phyloP scores from a whole-genome alignment of 306 rosid species.

The Prunus kanzakura region DNA sequence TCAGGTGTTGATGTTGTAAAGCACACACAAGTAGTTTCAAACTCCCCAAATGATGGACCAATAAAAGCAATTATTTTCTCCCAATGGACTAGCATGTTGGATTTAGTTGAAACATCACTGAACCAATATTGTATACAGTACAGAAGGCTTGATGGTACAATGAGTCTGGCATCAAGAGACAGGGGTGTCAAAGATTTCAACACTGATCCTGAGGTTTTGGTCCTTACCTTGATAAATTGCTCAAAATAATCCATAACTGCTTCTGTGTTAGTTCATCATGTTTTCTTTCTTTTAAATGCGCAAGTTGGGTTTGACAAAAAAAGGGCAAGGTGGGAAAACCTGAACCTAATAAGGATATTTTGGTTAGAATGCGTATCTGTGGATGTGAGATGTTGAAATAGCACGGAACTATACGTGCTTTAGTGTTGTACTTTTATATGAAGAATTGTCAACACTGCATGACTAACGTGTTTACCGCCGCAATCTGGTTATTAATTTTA shows the following conservation, averaged over 20 bases:
- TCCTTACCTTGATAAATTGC: constrained; percentile 25
- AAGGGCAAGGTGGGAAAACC: not conserved
- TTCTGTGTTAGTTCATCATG: constrained; percentile 1
- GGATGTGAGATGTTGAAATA: constrained; percentile 4
- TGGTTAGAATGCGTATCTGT: not conserved
- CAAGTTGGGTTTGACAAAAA: not conserved
- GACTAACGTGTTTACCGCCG: constrained; percentile 19
- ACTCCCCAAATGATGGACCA: constrained; percentile 47
- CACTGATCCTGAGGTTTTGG: constrained; percentile 73
- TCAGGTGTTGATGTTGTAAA: constrained; percentile 37
- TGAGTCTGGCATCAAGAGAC: constrained; percentile 78
- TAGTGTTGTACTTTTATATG: constrained; percentile 7
- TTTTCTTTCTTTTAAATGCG: constrained; percentile 5
- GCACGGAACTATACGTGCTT: constrained; percentile 11
- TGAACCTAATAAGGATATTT: not conserved
- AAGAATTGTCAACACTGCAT: constrained; percentile 1
- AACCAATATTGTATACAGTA: constrained; percentile 39
- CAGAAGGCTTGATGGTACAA: constrained; percentile 96
- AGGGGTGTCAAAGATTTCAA: constrained; percentile 85
- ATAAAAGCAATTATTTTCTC: constrained; percentile 79
- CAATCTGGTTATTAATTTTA: constrained; percentile 19
- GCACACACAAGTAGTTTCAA: constrained; percentile 45
- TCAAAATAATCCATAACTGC: not conserved
- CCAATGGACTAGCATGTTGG: constrained; percentile 97
- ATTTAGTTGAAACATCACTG: constrained; percentile 70